Percentiles rank a stretch among this genome's conserved stretches.
Evolutionary conservation across 441 rosid species (phyloP).

Genomic region (Isatis lusitanica): DNA sequence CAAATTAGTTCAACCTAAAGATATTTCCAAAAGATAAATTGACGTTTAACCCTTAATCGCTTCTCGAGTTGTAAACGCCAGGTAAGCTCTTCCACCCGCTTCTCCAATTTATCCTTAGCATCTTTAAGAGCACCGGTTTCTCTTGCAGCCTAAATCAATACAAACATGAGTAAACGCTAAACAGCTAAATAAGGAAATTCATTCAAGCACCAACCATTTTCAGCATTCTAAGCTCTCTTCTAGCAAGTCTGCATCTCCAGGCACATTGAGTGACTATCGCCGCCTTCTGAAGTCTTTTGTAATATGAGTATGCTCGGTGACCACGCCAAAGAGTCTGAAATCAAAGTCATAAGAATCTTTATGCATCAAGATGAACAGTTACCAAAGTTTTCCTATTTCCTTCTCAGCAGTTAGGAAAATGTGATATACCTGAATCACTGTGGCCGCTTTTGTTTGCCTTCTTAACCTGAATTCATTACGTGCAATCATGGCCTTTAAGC

Average conservation of each 20-base stretch:
- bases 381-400: conserved; percentile 13
- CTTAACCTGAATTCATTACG: conserved; percentile 63
- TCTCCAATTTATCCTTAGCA: conserved; percentile 95
- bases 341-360: conserved; percentile 29
- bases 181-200: conserved; percentile 25
- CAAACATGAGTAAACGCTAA: conserved; percentile 7
- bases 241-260: conserved; percentile 96
- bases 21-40: conserved; percentile 8
- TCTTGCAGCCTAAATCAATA: conserved; percentile 78
- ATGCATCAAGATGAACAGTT: conserved; percentile 20
- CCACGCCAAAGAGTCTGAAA: conserved; percentile 79
- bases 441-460: conserved; percentile 60
- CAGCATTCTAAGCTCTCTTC: conserved; percentile 87
- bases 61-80: conserved; percentile 98
- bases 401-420: conserved; percentile 8
- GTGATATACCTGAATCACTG: conserved; percentile 53
- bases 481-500: conserved; percentile 64
- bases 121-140: conserved; percentile 99
- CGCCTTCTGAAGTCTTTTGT: conserved; percentile 84
- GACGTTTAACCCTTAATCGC: conserved; percentile 65
- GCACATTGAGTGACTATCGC: conserved; percentile 87
- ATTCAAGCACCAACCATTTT: conserved; percentile 63
- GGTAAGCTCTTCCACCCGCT: conserved; percentile 98
- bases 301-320: conserved; percentile 66
- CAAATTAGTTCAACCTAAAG: neutral